Base-by-base conservation (phyloP, 2,329 filamentous ascomycete genomes). In the Xylariaceae sp. region DNA sequence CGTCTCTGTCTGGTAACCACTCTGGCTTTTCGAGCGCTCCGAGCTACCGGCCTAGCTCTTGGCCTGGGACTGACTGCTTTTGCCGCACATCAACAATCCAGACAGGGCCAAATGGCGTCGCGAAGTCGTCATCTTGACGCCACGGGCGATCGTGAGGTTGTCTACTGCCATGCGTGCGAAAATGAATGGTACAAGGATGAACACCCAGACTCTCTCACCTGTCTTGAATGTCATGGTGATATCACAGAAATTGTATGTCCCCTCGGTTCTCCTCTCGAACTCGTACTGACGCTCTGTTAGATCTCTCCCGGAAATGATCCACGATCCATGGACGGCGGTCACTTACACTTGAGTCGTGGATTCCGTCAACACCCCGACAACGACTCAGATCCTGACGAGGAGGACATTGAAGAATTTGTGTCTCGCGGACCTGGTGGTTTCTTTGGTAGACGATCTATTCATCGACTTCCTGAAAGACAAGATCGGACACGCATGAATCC, bases 121-220 rank as follows among this genome's bases (percentile, higher is more conserved):
- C 53, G 48, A 47, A 48, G 45, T 41, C 62, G 32, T 33, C 73
- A 71, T 54, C 69, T 81, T 43, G 73, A 78, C 59, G 71, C 72
- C 49, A 66, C 63, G 17, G 55, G 62, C 4, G 67, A 66, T 47
- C 73, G 79, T 49, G 87, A 95, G 59, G 79, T 91, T 50, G 83
- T 96, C 41, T 94, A 78, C 64, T 98, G 93, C 65, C 89, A 97
- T 65, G 68, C 75, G 45, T 97, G 93, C 67, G 63, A 76, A 39
- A 68, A 85, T 49, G 85, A 95, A 62, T 97, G 89, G 89, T 87
- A 85, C 57, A 73, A 79, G 45, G 79, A 87, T 45, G 76, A 85
- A 49, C 72, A 76, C 50, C 82, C 67, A 7, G 30, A 33, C 38
- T 44, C 76, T 19, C 66, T 95, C 48, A 69, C 67, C 13, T 98